Conservation (phyloP, 441 rosid species). For the Erysimum cheiri region DNA sequence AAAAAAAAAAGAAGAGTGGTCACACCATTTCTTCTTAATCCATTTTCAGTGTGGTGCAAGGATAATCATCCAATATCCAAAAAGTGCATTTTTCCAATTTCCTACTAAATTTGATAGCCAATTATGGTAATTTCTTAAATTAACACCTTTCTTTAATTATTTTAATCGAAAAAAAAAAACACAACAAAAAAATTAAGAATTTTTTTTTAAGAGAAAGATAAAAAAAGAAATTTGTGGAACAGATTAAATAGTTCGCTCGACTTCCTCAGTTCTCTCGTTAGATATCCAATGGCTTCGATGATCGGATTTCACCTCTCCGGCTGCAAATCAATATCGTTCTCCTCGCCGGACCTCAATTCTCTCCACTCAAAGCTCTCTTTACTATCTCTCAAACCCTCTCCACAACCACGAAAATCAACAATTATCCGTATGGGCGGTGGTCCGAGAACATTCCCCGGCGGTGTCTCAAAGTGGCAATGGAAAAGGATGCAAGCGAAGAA, state of each 20-base stretch:
- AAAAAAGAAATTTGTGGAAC: not conserved
- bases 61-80: no score
- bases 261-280: not conserved
- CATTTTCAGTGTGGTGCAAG: no score
- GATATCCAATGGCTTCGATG: conserved; percentile 39
- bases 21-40: no score
- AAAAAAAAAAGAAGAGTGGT: no score
- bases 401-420: conserved; percentile 44
- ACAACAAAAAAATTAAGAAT: no score
- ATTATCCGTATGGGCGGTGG: conserved; percentile 85
- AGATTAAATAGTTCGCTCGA: conserved; percentile 5
- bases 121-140: not conserved
- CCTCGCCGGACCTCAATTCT: conserved; percentile 30
- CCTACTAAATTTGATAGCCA: not conserved
- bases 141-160: no score
- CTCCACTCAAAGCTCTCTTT: conserved; percentile 46
- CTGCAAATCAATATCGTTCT: conserved; percentile 47
- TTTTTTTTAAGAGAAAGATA: not conserved
- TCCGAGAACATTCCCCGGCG: conserved; percentile 73
- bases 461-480: conserved; percentile 79
- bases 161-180: not conserved
- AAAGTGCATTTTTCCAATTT: no score
- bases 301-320: conserved; percentile 50
- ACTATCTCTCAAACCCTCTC: conserved; percentile 43
- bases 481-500: conserved; percentile 81